These are phyloP conservation scores for Harringtonia aguacate DNA, from an alignment of 2,329 filamentous ascomycete species.

Conservation along the genomic window DNA sequence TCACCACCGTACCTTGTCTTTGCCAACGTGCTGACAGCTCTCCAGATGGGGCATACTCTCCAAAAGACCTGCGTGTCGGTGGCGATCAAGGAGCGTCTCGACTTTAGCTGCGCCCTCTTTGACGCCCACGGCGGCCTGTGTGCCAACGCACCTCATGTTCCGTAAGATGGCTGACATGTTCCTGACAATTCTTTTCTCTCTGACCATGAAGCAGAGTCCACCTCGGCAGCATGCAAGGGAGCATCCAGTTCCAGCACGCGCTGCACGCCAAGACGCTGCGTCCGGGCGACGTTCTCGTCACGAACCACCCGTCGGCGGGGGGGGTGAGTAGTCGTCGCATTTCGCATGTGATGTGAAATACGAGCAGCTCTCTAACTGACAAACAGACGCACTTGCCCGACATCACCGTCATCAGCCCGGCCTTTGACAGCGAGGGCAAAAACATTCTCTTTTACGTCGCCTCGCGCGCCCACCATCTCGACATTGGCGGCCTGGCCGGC, in stretches of 20 bases:
- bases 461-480: conserved; percentile 69
- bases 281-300: conserved; percentile 69
- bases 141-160: conserved; percentile 69
- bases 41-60: conserved; percentile 66
- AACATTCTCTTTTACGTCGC: conserved; percentile 75
- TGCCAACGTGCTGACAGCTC: no score
- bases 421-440: conserved; percentile 53
- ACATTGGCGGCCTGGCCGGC: conserved; percentile 72
- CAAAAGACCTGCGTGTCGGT: conserved; percentile 74
- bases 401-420: conserved; percentile 73
- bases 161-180: no score
- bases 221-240: conserved; percentile 46
- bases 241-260: conserved; percentile 50
- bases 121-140: conserved; percentile 65
- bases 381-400: conserved; percentile 33
- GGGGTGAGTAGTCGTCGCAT: conserved; percentile 80
- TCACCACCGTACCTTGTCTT: no score
- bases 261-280: conserved; percentile 72
- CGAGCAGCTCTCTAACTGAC: no score
- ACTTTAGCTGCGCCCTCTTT: conserved; percentile 76
- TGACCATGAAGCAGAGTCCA: no score
- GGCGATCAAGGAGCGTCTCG: conserved; percentile 73
- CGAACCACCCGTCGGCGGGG: conserved; percentile 74
- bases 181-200: no score
- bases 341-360: no score